phyloP scores from a whole-genome alignment of 371 early-diverging fungal species.

The Umbelopsis sp. region DNA sequence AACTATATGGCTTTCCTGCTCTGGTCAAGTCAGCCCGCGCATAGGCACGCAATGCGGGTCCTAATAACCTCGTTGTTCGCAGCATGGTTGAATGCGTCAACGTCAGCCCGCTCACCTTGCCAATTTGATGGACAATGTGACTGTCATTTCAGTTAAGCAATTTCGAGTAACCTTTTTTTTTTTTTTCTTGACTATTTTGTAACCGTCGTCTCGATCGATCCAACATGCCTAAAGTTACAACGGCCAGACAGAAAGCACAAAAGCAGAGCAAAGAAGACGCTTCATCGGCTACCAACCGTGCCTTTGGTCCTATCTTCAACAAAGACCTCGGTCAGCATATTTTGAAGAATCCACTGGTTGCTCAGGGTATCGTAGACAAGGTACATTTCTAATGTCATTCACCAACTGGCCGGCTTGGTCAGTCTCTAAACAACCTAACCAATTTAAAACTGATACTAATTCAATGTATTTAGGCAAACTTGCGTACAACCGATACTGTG shows the following conservation, averaged over 20 bases:
- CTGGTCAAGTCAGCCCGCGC: neutral
- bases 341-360: constrained; percentile 98
- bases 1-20: neutral
- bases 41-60: constrained; percentile 5
- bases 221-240: constrained; percentile 15
- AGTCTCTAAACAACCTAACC: neutral
- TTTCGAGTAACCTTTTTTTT: neutral
- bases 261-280: constrained; percentile 32
- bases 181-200: constrained; percentile 3
- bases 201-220: neutral
- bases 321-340: constrained; percentile 99
- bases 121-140: neutral
- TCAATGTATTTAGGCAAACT: constrained; percentile 63
- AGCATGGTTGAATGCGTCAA: neutral
- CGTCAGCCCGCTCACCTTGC: neutral
- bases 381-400: constrained; percentile 35
- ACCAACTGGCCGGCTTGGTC: neutral
- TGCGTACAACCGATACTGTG: constrained; percentile 94
- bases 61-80: constrained; percentile 10
- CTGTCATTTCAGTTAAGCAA: neutral
- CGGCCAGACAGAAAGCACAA: constrained; percentile 16
- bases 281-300: constrained; percentile 46
- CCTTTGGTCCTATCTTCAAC: constrained; percentile 92
- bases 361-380: constrained; percentile 98
- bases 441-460: neutral